Evolutionary conservation across 2,329 filamentous ascomycete species (phyloP).

Genomic region (Diaporthe longicolla): DNA sequence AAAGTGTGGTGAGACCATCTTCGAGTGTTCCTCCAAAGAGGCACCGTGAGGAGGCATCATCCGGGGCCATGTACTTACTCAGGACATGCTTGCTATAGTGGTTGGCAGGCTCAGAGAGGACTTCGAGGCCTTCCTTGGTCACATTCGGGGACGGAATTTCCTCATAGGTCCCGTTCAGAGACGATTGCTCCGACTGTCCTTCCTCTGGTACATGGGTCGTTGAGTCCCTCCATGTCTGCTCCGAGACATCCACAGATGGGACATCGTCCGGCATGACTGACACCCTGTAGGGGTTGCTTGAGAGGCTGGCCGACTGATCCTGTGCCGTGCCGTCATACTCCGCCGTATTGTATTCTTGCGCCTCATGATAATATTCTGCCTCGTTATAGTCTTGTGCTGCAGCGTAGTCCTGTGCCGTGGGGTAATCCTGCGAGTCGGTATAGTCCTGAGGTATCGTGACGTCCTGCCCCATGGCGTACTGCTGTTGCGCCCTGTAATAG

Average conservation of each 20-base stretch:
- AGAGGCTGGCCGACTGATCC: not conserved
- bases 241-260: constrained; percentile 8
- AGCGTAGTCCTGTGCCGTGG: not conserved
- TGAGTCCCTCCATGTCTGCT: constrained; percentile 13
- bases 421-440: no score
- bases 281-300: not conserved
- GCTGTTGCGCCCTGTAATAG: not conserved
- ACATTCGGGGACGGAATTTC: not conserved
- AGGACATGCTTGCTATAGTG: not conserved
- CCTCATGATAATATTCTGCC: no score
- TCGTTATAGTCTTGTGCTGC: not conserved
- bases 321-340: not conserved
- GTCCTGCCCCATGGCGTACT: not conserved
- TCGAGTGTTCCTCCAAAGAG: not conserved
- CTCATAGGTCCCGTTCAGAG: not conserved
- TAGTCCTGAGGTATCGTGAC: not conserved
- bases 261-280: constrained; percentile 7
- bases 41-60: not conserved
- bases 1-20: not conserved
- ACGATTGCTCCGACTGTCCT: not conserved
- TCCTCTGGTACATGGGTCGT: constrained; percentile 11
- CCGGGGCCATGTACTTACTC: not conserved
- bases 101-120: not conserved
- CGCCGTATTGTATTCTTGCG: not conserved
- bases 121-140: not conserved